Evolutionary conservation across 129 eudicot species (phyloP), one percentile per base, ranked within the genome.

Genomic region (Centella asiatica): DNA sequence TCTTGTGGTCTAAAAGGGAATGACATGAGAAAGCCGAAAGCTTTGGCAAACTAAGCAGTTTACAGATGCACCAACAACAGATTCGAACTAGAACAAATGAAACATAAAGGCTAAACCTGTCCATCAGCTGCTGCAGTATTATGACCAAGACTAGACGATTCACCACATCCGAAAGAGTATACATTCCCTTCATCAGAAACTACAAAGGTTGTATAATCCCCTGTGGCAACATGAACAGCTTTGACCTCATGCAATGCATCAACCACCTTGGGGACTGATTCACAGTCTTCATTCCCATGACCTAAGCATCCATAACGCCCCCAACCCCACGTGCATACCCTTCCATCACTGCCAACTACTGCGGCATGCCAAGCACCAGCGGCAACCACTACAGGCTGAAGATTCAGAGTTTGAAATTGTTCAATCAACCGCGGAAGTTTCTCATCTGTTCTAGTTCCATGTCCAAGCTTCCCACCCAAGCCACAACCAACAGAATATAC

Each of bases 241-340:
- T 87, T 92, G 46, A 92, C 85, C 60, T 72, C 46, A 72, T 77
- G 82, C 65, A 92, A 75, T 31, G 88, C 78, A 64, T 87, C 99
- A 36, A 92, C 89, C 33, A 92, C 99, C 72, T 92, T 87, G 9
- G 99, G 99, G 29, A 77, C 90, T 12, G 85, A 82, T 78, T 87
- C 96, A 71, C 88, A 84, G 31, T 92, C 96, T 78, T 92, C 99
- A 34, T 87, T 84, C 18, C 99, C 99, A 63, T 92, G 99, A 27
- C 99, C 99, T 73, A 92, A 72, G 69, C 99, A 92, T 23, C 96
- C 99, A 45, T 92, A 82, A 52, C 95, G 84, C 6, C 99, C 95
- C 99, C 99, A 92, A 56, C 99, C 99, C 99, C 99, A 92, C 6
- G 99, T 92, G 76, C 99, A 92, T n/a, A 92, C 99, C 74, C 99